Conservation (phyloP, 352 stramenopile genomes). For the Albugo candida region DNA sequence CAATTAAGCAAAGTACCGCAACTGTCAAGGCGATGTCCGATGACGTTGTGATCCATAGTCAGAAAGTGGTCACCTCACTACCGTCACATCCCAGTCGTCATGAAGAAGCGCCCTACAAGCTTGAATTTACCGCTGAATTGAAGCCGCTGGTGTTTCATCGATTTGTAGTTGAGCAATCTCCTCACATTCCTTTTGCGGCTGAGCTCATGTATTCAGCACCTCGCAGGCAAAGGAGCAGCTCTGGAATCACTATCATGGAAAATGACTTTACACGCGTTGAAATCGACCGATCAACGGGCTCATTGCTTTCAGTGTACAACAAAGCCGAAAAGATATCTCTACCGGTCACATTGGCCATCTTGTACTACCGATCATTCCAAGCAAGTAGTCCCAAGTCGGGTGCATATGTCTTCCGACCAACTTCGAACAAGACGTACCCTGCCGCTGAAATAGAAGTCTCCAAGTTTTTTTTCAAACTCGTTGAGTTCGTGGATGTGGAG, state of each 20-base stretch:
- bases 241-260: conserved; percentile 22
- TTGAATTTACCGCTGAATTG: conserved; percentile 45
- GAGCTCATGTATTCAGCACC: neutral
- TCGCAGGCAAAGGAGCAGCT: conserved; percentile 4
- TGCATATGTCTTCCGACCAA: conserved; percentile 89
- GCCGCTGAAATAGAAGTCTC: conserved; percentile 13
- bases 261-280: conserved; percentile 34
- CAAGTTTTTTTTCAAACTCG: neutral
- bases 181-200: conserved; percentile 8
- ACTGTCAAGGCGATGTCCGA: conserved; percentile 20
- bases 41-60: conserved; percentile 13
- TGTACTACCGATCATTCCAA: conserved; percentile 52
- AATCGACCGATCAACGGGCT: conserved; percentile 31
- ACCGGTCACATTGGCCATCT: conserved; percentile 21
- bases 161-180: conserved; percentile 27
- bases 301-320: conserved; percentile 39
- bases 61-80: conserved; percentile 31
- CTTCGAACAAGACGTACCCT: neutral
- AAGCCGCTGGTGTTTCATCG: conserved; percentile 26
- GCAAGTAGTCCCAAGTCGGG: conserved; percentile 68
- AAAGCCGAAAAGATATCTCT: conserved; percentile 50
- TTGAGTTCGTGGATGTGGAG: conserved; percentile 24
- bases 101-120: conserved; percentile 25
- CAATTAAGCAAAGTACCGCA: conserved; percentile 23
- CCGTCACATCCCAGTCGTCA: conserved; percentile 27